Evolutionary conservation across 768 basidiomycete genomes (phyloP).

Genomic region (Lactarius psammicola): DNA sequence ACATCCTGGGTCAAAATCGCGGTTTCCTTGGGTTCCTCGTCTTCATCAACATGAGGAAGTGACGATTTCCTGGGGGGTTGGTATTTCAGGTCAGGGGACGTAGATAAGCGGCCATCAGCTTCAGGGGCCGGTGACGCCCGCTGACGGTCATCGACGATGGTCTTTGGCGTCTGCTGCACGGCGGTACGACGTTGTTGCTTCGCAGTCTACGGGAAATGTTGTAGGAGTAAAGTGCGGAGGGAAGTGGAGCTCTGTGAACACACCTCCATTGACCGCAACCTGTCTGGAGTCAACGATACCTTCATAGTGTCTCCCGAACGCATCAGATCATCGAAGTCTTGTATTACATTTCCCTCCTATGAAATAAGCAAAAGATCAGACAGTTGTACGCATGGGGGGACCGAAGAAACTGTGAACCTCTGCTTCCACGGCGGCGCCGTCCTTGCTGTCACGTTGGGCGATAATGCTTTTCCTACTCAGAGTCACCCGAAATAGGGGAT

Average conservation of each 20-base stretch:
- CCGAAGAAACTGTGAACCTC: slow-evolving; percentile 29
- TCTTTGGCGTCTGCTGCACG: not conserved
- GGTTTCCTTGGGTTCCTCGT: slow-evolving; percentile 47
- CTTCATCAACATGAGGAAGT: slow-evolving; percentile 56
- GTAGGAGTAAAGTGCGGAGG: slow-evolving; percentile 12
- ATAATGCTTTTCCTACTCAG: slow-evolving; percentile 11
- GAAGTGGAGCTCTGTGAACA: slow-evolving; percentile 34
- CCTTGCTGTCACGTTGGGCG: slow-evolving; percentile 18
- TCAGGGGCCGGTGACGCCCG: not conserved
- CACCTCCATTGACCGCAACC: slow-evolving; percentile 91
- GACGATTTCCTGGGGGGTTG: slow-evolving; percentile 40
- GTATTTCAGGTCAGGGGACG: slow-evolving; percentile 16
- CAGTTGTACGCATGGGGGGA: slow-evolving; percentile 12
- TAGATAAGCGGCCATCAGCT: slow-evolving; percentile 12
- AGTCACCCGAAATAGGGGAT: slow-evolving; percentile 35
- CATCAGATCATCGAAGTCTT: slow-evolving; percentile 94
- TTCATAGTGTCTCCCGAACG: slow-evolving; percentile 89
- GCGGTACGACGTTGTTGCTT: slow-evolving; percentile 14
- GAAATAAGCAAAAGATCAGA: slow-evolving; percentile 4
- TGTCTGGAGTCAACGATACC: slow-evolving; percentile 91
- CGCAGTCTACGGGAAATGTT: slow-evolving; percentile 2
- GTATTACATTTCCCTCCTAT: slow-evolving; percentile 39
- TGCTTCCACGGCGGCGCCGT: slow-evolving; percentile 22
- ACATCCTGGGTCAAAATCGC: not conserved
- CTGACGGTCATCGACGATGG: not conserved